A percentile compares a stretch with the other conserved stretches of the same genome.
Evolutionary conservation across 75 land plant species (phyloP).

Genomic region (Chamaecyparis obtusa): DNA sequence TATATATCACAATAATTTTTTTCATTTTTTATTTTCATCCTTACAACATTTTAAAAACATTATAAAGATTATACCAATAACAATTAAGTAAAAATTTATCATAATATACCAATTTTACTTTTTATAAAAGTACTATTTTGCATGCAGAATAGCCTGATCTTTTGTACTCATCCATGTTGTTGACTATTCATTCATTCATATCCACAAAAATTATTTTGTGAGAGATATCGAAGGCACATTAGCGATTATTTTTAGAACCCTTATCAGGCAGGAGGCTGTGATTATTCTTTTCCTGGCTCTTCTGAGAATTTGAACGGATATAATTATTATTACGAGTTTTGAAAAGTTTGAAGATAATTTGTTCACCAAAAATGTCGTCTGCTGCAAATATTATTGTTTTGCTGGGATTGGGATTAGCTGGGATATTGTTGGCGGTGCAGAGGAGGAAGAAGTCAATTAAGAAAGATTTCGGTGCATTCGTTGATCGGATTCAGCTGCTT

Average conservation of each 20-base stretch:
- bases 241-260: not conserved
- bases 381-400: slow-evolving; percentile 66
- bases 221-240: not conserved
- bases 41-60: no score
- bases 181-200: not conserved
- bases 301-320: not conserved
- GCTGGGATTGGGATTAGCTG: slow-evolving; percentile 85
- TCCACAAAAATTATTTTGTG: not conserved
- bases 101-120: no score
- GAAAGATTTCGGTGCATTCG: slow-evolving; percentile 82
- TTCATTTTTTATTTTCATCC: no score
- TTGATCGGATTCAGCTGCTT: slow-evolving; percentile 64
- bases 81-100: no score
- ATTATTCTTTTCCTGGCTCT: not conserved
- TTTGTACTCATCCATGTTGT: no score
- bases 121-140: no score
- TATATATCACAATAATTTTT: no score
- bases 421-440: slow-evolving; percentile 49
- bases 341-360: not conserved
- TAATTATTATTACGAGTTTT: not conserved
- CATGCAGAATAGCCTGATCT: no score
- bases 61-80: no score
- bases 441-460: slow-evolving; percentile 37
- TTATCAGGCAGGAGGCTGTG: not conserved
- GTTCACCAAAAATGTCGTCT: slow-evolving; percentile 23